These are phyloP conservation scores for Paratinospora sagittata DNA, from an alignment of 164 flowering plant species.

Conservation along the genomic window DNA sequence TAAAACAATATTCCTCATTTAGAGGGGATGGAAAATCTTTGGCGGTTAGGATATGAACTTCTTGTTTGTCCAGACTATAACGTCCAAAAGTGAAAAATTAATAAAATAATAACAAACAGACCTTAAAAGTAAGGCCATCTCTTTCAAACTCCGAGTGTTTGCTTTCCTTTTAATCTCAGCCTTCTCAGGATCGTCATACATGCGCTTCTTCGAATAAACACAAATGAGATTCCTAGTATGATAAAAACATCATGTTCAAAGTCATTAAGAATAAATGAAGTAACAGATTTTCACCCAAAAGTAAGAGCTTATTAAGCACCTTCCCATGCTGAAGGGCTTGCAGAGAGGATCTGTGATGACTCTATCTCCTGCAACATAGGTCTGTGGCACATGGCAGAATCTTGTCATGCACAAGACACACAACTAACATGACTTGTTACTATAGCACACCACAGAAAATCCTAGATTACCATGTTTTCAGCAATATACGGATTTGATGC, in stretches of 20 bases:
- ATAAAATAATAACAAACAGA: no score
- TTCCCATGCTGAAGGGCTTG: slow-evolving; percentile 99
- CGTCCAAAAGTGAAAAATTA: no score
- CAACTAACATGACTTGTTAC: slow-evolving; percentile 4
- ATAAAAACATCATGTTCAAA: slow-evolving; percentile 4
- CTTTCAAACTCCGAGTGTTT: slow-evolving; percentile 83
- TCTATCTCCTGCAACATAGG: slow-evolving; percentile 92
- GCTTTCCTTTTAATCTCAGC: slow-evolving; percentile 79
- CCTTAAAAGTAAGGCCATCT: slow-evolving; percentile 87
- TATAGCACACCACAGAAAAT: slow-evolving; percentile 1
- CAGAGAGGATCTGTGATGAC: slow-evolving; percentile 91
- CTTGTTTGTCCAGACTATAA: no score
- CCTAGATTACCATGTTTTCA: slow-evolving; percentile 55
- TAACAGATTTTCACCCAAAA: neutral
- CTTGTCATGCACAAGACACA: slow-evolving; percentile 15
- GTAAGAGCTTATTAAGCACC: slow-evolving; percentile 34
- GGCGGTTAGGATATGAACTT: no score
- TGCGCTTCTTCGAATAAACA: slow-evolving; percentile 94
- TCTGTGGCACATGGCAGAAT: slow-evolving; percentile 38
- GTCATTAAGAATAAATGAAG: neutral
- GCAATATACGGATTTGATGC: slow-evolving; percentile 49
- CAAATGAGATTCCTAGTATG: slow-evolving; percentile 81
- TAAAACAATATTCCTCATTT: no score
- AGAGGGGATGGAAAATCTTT: no score
- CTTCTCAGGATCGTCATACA: slow-evolving; percentile 81